Evolutionary conservation across 768 basidiomycete species (phyloP), one percentile per base, ranked within the genome.

Genomic region (Tricholoma flavovirens): DNA sequence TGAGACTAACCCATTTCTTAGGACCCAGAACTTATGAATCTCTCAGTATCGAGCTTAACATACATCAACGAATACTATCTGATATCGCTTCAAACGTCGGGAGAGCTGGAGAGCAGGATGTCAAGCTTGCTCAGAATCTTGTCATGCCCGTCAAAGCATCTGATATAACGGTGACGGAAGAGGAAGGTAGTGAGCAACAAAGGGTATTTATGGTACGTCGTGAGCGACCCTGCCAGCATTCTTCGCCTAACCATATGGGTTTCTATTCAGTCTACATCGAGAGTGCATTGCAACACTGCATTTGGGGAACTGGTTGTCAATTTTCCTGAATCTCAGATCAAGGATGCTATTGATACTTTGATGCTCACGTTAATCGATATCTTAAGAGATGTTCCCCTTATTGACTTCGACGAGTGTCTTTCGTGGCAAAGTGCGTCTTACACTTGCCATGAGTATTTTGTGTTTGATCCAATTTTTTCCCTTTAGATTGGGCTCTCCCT

Each of bases 401-500:
- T 84, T 53, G 83, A 92, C 67, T 93, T 91, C 60, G 91, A 91
- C 67, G 77, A 73, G 58, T 86, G 82, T 59, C 73, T 94, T 4
- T 85, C 84, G 4, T 94, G 92, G 92, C 79, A 84, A 62, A 88
- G 91, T 92, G 64, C 53, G 73, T 19, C 24, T 40, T 24, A 15
- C 4, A 21, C 21, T 11, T 12, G 40, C 35, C 5, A 51, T 12
- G 10, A 5, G 32, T 59, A 51, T 29, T 54, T 26, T 54, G 59
- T 24, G 53, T 43, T 9, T 53, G 49, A 26, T 19, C 36, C 24
- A 3, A 26, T 3, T 26, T 26, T 5, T 26, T 3, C 5, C 24
- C 59, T 19, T n/a, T 57, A 93, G 92, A 90, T 60, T 93, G 91
- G 91, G 81, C 91, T 2, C 76, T 91, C 30, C 86, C 93, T 35